A percentile compares a stretch with the other conserved stretches of the same genome.
Conservation (phyloP, 2,329 filamentous ascomycete genomes). For the Capronia americana region DNA sequence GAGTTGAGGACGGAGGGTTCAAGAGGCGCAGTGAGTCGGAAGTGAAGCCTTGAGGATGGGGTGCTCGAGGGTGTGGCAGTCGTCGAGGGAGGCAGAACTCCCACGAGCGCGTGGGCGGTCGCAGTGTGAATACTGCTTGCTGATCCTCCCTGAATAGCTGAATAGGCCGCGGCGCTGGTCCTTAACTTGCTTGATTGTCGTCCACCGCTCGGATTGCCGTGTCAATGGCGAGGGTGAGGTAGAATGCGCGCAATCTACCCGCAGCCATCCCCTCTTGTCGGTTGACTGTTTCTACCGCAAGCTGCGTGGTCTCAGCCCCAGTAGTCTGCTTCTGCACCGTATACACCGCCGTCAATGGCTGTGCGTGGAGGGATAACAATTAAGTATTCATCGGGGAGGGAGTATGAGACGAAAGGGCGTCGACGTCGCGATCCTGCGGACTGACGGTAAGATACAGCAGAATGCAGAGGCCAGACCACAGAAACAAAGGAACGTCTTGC, state of each 20-base stretch:
- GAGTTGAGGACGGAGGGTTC: slow-evolving; percentile 2
- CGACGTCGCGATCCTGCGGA: background rate
- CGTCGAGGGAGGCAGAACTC: background rate
- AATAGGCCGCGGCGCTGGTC: background rate
- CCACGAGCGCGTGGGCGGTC: background rate
- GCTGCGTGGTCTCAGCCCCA: background rate
- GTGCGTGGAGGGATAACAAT: background rate
- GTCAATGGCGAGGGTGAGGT: slow-evolving; percentile 34
- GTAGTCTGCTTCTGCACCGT: background rate
- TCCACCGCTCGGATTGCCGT: slow-evolving; percentile 39
- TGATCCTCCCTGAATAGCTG: background rate
- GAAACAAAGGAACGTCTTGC: background rate
- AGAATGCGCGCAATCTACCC: slow-evolving; percentile 17
- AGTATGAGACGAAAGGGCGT: background rate
- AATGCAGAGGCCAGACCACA: slow-evolving; percentile 3
- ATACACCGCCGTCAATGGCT: background rate
- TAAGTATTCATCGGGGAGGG: background rate
- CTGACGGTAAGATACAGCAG: slow-evolving; percentile 15
- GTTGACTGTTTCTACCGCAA: background rate
- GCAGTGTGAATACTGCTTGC: background rate
- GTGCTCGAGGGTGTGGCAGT: slow-evolving; percentile 3
- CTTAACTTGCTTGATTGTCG: slow-evolving; percentile 35
- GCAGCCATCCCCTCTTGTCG: slow-evolving; percentile 28
- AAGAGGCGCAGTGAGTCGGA: background rate
- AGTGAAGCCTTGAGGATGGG: background rate